Evolutionary conservation across 202 grass and related monocot species (phyloP), one percentile per base, ranked within the genome.

Genomic region (Dendrocalamus latiflorus): DNA sequence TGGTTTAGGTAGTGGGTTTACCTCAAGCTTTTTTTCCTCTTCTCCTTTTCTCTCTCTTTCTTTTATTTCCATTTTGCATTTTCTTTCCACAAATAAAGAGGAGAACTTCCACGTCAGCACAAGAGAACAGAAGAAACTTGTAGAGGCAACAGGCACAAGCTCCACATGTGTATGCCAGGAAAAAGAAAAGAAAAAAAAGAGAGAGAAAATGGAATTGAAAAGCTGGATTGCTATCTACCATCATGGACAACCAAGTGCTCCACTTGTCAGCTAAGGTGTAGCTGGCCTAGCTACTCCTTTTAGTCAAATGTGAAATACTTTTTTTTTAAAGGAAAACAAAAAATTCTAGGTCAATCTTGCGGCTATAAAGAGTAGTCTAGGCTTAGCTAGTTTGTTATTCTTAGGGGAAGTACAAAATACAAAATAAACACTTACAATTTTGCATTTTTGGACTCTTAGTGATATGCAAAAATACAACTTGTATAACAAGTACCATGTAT

Each of bases 1-100:
- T 92, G 86, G 87, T 89, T 87, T 87, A 87, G 80, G 69, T 80
- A 72, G 81, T 79, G 81, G 73, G 83, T 86, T 82, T 75, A 81
- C 68, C 72, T 86, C 86, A 88, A 88, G 8, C 62, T 80, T 63
- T 83, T 71, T 57, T 22, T n/a, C 71, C 71, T 75, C 54, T 21
- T 8, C 2, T 74, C 26, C 64, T 62, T 33, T 57, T 44, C n/a
- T 42, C 72, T 6, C 9, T 5, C 73, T 51, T 9, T 9, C 17
- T 14, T 51, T 67, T 42, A 22, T 78, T 73, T 36, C 73, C 34
- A 53, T 83, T 74, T 83, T 39, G 8, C 65, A 78, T 90, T 90
- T 86, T 78, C 73, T 83, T 86, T 62, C 73, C 72, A 61, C 59
- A 82, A 79, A 90, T 51, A 86, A 86, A 53, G 58, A 81, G 83